These are phyloP conservation scores for Berberis thunbergii DNA, from an alignment of 164 flowering plant genomes.

Conservation along the genomic window DNA sequence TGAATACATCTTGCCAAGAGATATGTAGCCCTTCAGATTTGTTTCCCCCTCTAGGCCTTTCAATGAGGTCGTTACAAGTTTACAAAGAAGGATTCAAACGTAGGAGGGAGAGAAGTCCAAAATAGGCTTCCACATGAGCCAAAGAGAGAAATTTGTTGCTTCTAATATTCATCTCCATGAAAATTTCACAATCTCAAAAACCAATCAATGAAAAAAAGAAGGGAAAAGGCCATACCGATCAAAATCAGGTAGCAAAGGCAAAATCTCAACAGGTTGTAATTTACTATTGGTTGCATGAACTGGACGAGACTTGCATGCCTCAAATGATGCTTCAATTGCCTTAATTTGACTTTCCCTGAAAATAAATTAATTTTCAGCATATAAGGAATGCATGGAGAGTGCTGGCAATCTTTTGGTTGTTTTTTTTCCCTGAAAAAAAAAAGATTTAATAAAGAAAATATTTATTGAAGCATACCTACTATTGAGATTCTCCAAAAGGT, in stretches of 20 bases:
- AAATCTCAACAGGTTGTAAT: constrained; percentile 63
- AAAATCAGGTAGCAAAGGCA: constrained; percentile 83
- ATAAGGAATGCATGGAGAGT: not conserved
- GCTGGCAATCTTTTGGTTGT: no score
- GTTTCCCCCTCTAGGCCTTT: no score
- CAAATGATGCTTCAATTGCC: constrained; percentile 79
- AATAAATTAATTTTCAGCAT: constrained; percentile 1
- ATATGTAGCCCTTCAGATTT: no score
- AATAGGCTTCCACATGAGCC: no score
- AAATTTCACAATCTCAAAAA: not conserved
- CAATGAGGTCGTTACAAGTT: no score
- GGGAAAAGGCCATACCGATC: constrained; percentile 47
- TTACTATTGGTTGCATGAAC: constrained; percentile 67
- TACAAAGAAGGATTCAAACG: no score
- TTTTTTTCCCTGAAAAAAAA: no score
- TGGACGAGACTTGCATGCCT: constrained; percentile 70
- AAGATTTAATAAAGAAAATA: constrained; percentile 1
- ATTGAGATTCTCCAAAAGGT: constrained; percentile 60
- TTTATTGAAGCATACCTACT: constrained; percentile 36
- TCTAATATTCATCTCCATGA: not conserved
- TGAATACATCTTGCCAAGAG: no score
- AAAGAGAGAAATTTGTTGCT: no score
- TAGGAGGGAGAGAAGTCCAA: no score
- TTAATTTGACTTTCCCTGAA: constrained; percentile 82
- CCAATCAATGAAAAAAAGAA: not conserved